Conservation (phyloP, 2,329 filamentous ascomycete species). For the Gremmenia infestans region DNA sequence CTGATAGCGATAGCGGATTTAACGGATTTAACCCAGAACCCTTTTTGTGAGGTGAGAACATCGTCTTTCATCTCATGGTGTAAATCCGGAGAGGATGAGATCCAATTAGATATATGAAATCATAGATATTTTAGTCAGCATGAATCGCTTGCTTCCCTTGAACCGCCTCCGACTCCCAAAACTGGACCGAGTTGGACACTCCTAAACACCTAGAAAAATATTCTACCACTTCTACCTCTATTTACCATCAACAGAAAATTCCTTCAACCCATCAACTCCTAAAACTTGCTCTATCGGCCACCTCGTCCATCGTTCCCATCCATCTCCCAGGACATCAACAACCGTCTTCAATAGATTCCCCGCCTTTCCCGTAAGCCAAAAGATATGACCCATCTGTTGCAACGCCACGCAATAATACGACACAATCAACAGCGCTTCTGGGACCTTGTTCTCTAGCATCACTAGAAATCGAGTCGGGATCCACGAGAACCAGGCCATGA, state of each 20-base stretch:
- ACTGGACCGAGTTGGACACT: background rate
- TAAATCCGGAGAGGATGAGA: background rate
- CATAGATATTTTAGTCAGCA: too few species aligned
- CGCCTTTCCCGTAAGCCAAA: slow-evolving; percentile 42
- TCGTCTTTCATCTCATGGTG: background rate
- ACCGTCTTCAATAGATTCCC: slow-evolving; percentile 35
- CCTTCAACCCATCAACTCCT: background rate
- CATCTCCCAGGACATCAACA: slow-evolving; percentile 17
- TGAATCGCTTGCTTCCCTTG: too few species aligned
- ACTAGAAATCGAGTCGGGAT: slow-evolving; percentile 30
- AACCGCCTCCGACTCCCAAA: too few species aligned
- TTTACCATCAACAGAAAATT: background rate
- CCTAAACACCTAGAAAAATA: background rate
- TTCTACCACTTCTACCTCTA: background rate
- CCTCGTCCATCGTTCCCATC: slow-evolving; percentile 22
- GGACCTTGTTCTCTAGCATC: slow-evolving; percentile 32
- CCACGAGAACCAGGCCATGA: slow-evolving; percentile 36
- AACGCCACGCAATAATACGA: slow-evolving; percentile 36
- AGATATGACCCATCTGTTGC: slow-evolving; percentile 33
- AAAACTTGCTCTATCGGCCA: slow-evolving; percentile 24
- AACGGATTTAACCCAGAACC: background rate
- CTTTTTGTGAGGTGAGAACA: background rate
- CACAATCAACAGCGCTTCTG: slow-evolving; percentile 35
- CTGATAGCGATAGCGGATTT: slow-evolving; percentile 12
- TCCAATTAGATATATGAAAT: too few species aligned